Evolutionary conservation across 176 grass and related monocot genomes (phyloP), one percentile per base, ranked within the genome.

Genomic region (Phyllostachys edulis): DNA sequence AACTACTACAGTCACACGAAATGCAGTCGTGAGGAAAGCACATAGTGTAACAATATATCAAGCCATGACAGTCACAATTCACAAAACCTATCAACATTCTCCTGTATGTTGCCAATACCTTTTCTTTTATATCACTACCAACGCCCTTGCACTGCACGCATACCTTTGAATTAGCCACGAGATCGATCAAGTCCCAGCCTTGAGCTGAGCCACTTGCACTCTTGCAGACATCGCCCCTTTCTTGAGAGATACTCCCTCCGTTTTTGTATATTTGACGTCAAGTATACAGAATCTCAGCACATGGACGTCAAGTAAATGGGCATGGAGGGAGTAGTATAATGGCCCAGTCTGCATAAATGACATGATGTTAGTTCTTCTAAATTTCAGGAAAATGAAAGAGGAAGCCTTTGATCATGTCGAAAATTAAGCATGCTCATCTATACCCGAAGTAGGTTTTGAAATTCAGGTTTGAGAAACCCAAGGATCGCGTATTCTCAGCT

Each of bases 201-300:
- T 73, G 89, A 88, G n/a, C 85, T 70, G 39, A 96, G 93, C 96
- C 96, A 98, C 77, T 91, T 96, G 91, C 90, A 84, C 96, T 96
- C 77, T 91, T 96, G 91, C 90, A 84, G 17, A 99, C 93, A 64
- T 90, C 88, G 34, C 92, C 93, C 97, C 96, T 96, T 79, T 99
- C 97, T 88, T 99, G 93, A 67, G 97, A 93, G 37, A 96, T 88
- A n/a, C n/a, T n/a, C n/a, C n/a, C n/a, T n/a, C n/a, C n/a, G n/a
- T n/a, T n/a, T n/a, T n/a, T n/a, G n/a, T n/a, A n/a, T n/a, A n/a
- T n/a, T n/a, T n/a, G n/a, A n/a, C n/a, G n/a, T n/a, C n/a, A n/a
- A n/a, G n/a, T n/a, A n/a, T n/a, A n/a, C n/a, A n/a, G n/a, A n/a
- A n/a, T n/a, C n/a, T n/a, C n/a, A n/a, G n/a, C n/a, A n/a, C n/a